phyloP scores from a whole-genome alignment of 2,329 filamentous ascomycete genomes.

The Cercospora beticola region DNA sequence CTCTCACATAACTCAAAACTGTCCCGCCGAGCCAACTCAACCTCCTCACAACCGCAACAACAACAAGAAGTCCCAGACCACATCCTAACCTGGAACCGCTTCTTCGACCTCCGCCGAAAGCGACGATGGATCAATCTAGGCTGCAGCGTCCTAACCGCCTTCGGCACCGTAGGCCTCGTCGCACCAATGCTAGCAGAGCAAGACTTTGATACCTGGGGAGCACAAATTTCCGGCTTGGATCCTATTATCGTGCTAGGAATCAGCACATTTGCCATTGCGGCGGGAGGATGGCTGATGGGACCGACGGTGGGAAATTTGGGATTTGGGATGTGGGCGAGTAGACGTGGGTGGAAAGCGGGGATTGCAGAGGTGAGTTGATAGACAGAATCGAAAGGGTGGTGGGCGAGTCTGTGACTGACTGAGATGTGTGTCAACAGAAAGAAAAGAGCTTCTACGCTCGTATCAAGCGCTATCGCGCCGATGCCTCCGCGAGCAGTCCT shows the following conservation, averaged over 20 bases:
- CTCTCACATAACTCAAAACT: neutral
- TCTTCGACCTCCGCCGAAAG: conserved; percentile 84
- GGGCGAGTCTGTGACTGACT: conserved; percentile 14
- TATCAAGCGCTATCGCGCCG: conserved; percentile 88
- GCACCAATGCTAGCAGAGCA: conserved; percentile 67
- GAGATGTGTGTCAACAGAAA: conserved; percentile 56
- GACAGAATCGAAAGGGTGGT: neutral
- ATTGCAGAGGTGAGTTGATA: conserved; percentile 62
- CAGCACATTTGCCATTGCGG: conserved; percentile 72
- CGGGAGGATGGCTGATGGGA: conserved; percentile 84
- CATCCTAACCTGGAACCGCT: conserved; percentile 73
- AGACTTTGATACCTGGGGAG: conserved; percentile 65
- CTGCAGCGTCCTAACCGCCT: conserved; percentile 68
- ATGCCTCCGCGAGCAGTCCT: conserved; percentile 83
- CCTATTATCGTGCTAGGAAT: conserved; percentile 82
- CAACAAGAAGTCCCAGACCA: conserved; percentile 18
- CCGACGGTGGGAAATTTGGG: conserved; percentile 76
- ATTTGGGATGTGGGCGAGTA: conserved; percentile 74
- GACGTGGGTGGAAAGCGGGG: conserved; percentile 58
- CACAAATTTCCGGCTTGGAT: conserved; percentile 76
- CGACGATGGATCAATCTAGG: conserved; percentile 80
- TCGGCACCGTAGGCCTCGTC: conserved; percentile 62
- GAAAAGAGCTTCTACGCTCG: conserved; percentile 91
- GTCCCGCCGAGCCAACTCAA: neutral
- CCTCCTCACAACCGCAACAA: conserved; percentile 3